Evolutionary conservation across 2,329 filamentous ascomycete genomes (phyloP).

Genomic region (Trichoderma gracile): DNA sequence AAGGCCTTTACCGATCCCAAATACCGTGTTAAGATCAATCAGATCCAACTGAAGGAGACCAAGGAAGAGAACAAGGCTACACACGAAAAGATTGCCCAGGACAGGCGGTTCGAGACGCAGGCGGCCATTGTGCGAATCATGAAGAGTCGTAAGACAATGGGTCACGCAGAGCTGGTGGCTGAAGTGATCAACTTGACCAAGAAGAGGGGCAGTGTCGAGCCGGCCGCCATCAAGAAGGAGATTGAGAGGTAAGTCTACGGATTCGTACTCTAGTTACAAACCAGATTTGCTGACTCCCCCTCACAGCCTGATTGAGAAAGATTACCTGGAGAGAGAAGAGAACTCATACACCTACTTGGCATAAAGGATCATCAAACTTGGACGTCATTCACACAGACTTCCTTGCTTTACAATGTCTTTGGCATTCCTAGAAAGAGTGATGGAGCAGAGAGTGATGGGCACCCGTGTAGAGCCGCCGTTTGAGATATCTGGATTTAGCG

Average conservation of each 20-base stretch:
- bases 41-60: slow-evolving; percentile 96
- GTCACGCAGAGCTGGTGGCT: slow-evolving; percentile 80
- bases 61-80: slow-evolving; percentile 93
- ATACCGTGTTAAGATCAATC: slow-evolving; percentile 95
- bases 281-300: slow-evolving; percentile 17
- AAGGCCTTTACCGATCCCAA: slow-evolving; percentile 74
- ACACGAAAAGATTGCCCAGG: slow-evolving; percentile 83
- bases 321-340: slow-evolving; percentile 82
- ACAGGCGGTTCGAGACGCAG: slow-evolving; percentile 94
- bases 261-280: too few relatives aligned
- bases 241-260: slow-evolving; percentile 75
- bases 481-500: neutral
- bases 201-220: slow-evolving; percentile 80
- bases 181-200: slow-evolving; percentile 92
- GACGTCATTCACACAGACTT: neutral
- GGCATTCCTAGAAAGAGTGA: neutral
- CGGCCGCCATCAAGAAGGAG: slow-evolving; percentile 90
- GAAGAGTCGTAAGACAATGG: slow-evolving; percentile 88
- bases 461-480: neutral
- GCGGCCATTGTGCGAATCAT: slow-evolving; percentile 96
- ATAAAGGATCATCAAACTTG: slow-evolving; percentile 40
- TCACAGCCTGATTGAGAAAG: slow-evolving; percentile 83
- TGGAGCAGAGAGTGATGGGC: neutral
- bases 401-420: neutral
- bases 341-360: slow-evolving; percentile 71